Evolutionary conservation across 2,329 filamentous ascomycete species (phyloP), one percentile per base, ranked within the genome.

Genomic region (Trichoderma polysporum): DNA sequence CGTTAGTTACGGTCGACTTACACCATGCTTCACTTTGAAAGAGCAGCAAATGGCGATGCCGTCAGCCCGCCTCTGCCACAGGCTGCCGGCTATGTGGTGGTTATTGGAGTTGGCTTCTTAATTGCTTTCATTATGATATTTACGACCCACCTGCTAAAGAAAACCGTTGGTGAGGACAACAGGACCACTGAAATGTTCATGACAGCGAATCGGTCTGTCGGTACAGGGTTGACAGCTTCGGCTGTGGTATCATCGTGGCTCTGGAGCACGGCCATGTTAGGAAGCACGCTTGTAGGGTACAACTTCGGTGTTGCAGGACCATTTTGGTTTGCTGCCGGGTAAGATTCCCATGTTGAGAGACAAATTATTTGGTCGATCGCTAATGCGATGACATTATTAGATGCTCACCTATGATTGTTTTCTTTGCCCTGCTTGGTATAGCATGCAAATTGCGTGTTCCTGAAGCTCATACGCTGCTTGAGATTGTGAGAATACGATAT

Each of bases 251-350:
- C 83, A 35, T 84, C 82, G 0, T 86, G 84, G 84, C 78, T 85
- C 2, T 85, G 83, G 82, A 83, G 81, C 25, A 86, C 83, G 0
- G 82, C 84, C 0, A 79, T 86, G 69, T 75, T 86, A 0, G 83
- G 83, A 0, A 82, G 82, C 10, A 79, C 79, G 0, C 76, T 85
- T 2, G 82, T 86, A 0, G 84, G 84, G 0, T 86, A 86, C 69
- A 79, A 80, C 58, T 85, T 84, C 70, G 85, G 85, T 0, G 76
- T 86, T 1, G 81, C 84, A 1, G 84, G 84, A 0, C 84, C 84
- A 0, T 86, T 87, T 64, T 87, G 84, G 85, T 87, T 84, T 67
- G 84, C 84, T 2, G 84, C 84, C 53, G 85, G 84, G 74, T 76
- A 66, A 61, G 63, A 29, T 15, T 0, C 10, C 35, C 2, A 27